Evolutionary conservation across 2,329 filamentous ascomycete species (phyloP), one percentile per base, ranked within the genome.

Genomic region (Paraphoma chrysanthemicola): DNA sequence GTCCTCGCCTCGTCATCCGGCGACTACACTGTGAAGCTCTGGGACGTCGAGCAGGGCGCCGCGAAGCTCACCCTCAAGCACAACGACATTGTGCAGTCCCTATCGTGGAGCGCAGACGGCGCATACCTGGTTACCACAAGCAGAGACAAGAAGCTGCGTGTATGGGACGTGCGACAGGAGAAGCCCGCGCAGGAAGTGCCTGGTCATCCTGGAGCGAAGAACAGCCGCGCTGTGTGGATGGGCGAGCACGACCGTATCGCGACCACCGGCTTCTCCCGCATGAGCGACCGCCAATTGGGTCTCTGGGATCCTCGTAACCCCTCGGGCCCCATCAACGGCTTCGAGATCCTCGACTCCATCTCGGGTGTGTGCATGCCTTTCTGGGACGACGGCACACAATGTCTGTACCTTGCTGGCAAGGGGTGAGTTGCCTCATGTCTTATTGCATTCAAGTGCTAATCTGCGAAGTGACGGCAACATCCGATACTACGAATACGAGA

Each of bases 291-390:
- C 51, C 95, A 99, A 78, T 85, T 99, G 67, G 95, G 91, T 51
- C 84, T 99, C 38, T 99, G 95, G 95, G 95, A 99, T 81, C 88
- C 93, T 46, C 91, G 93, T 67, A 89, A 87, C 63, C 86, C 88
- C 16, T 80, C 77, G 36, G 90, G 96, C 70, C 95, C 95, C 47
- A 90, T 98, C 69, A 93, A 92, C 48, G 93, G 93, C 14, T 97
- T 97, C 81, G 89, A 87, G 69, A 90, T 91, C 67, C 85, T 99
- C 47, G 95, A 99, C 79, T 96, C 92, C 45, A 97, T 97, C 71
- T 97, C 94, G 44, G 95, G 95, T 76, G 93, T 99, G 57, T 96
- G 93, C 85, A 97, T 99, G 92, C 95, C 95, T 31, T 98, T 99
- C 86, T 99, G 95, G 95, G 95, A 99, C 76, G 94, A 98, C 59